Percentiles rank a stretch among this genome's conserved stretches.
These are phyloP conservation scores for Plasmodium chabaudi DNA, from an alignment of 169 alveolate genomes.

Conservation along the genomic window DNA sequence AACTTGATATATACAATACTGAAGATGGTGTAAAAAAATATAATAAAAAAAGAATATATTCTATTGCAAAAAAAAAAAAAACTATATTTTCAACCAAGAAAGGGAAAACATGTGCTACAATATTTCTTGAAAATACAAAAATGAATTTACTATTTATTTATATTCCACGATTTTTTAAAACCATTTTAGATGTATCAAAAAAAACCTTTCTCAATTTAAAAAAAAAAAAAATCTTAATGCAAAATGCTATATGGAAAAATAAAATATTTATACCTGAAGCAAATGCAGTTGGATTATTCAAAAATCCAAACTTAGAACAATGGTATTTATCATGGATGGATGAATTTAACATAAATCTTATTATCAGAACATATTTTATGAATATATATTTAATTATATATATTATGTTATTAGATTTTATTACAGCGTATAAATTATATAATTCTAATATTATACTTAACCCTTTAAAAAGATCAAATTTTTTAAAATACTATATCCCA, in stretches of 20 bases:
- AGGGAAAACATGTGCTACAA: conserved; percentile 18
- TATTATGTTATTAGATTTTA: conserved; percentile 34
- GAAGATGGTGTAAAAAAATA: conserved; percentile 1
- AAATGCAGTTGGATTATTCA: conserved; percentile 78
- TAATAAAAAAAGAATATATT: conserved; percentile 34
- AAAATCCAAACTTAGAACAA: conserved; percentile 74
- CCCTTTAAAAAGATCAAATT: conserved; percentile 11
- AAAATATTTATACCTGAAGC: conserved; percentile 79
- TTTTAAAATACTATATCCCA: conserved; percentile 15
- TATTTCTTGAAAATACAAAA: conserved; percentile 40
- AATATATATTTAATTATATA: conserved; percentile 42
- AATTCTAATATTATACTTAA: neutral
- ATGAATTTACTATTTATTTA: conserved; percentile 30
- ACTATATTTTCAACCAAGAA: conserved; percentile 27
- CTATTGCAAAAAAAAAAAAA: conserved; percentile 12
- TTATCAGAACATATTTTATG: conserved; percentile 36
- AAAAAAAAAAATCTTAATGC: conserved; percentile 76
- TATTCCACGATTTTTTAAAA: conserved; percentile 25
- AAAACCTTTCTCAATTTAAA: conserved; percentile 75
- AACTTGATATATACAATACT: conserved; percentile 50
- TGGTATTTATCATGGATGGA: conserved; percentile 83
- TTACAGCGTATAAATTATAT: conserved; percentile 58
- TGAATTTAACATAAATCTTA: conserved; percentile 78
- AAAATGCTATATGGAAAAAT: conserved; percentile 79
- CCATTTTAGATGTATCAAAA: conserved; percentile 30